phyloP scores from a whole-genome alignment of 2,329 filamentous ascomycete genomes.

The Cladophialophora yegresii region DNA sequence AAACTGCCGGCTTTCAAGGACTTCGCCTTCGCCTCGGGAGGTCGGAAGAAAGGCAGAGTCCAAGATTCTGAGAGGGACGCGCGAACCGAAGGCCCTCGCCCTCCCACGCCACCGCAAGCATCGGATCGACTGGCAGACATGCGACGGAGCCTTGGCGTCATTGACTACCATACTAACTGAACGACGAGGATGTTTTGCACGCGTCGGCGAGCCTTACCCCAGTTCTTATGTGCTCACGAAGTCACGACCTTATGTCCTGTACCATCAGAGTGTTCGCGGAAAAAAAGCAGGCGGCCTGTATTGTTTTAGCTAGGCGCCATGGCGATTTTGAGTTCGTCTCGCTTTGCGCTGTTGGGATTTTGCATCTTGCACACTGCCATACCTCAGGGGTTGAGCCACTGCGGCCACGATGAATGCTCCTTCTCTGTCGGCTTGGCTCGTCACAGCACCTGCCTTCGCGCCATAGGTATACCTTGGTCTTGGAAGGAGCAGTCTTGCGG shows the following conservation, averaged over 20 bases:
- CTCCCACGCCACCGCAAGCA: slow-evolving; percentile 9
- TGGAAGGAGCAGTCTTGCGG: slow-evolving; percentile 1
- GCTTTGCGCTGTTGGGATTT: not conserved
- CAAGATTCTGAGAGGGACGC: slow-evolving; percentile 8
- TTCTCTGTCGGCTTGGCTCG: not conserved
- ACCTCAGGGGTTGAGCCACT: not conserved
- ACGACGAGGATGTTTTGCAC: not conserved
- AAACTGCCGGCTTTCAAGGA: slow-evolving; percentile 29
- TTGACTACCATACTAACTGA: slow-evolving; percentile 10
- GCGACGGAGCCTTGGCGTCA: slow-evolving; percentile 29
- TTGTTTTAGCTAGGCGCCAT: not conserved
- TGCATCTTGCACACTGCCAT: not conserved
- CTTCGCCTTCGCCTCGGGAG: slow-evolving; percentile 12
- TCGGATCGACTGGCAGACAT: slow-evolving; percentile 30
- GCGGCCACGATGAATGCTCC: not conserved
- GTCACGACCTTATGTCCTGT: slow-evolving; percentile 19
- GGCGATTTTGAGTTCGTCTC: not conserved
- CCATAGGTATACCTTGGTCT: not conserved
- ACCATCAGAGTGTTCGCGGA: slow-evolving; percentile 5
- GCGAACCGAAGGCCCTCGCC: slow-evolving; percentile 1
- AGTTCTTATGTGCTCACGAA: slow-evolving; percentile 17
- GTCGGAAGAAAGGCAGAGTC: slow-evolving; percentile 16
- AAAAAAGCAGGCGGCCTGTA: not conserved
- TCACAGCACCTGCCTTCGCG: not conserved
- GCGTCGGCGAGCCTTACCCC: not conserved